phyloP scores from a whole-genome alignment of 768 basidiomycete genomes.

The Lepiota venenata region DNA sequence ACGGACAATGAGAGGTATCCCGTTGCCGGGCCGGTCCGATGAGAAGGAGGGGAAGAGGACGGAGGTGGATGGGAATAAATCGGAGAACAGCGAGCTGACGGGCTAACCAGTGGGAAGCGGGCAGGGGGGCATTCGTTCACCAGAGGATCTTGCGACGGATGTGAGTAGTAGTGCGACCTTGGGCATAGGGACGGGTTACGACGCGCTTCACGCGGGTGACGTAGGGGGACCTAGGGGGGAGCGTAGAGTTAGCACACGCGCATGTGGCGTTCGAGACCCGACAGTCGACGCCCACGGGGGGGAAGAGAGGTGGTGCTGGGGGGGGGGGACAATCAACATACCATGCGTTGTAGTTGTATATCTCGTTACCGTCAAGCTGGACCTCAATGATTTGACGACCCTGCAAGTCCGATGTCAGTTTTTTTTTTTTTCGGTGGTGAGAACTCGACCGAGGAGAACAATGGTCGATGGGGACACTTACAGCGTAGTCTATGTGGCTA shows the following conservation, averaged over 20 bases:
- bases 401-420: conserved; percentile 31
- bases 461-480: conserved; percentile 31
- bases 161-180: conserved; percentile 41
- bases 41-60: background rate
- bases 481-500: conserved; percentile 65
- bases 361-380: conserved; percentile 62
- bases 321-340: conserved; percentile 18
- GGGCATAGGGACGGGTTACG: conserved; percentile 52
- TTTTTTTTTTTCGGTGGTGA: background rate
- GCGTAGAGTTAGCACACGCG: background rate
- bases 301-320: no score
- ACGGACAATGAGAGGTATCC: background rate
- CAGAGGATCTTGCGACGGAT: conserved; percentile 77
- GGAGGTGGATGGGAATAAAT: background rate
- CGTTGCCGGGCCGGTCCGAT: conserved; percentile 5
- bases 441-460: background rate
- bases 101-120: background rate
- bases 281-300: background rate
- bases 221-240: conserved; percentile 59
- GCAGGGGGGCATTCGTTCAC: conserved; percentile 40
- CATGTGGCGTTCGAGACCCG: background rate
- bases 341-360: conserved; percentile 74
- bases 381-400: conserved; percentile 83
- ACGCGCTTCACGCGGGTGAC: conserved; percentile 78
- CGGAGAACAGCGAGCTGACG: background rate